Percentiles rank a stretch among this genome's conserved stretches.
Evolutionary conservation across 768 basidiomycete species (phyloP).

Genomic region (Trametes gibbosa): DNA sequence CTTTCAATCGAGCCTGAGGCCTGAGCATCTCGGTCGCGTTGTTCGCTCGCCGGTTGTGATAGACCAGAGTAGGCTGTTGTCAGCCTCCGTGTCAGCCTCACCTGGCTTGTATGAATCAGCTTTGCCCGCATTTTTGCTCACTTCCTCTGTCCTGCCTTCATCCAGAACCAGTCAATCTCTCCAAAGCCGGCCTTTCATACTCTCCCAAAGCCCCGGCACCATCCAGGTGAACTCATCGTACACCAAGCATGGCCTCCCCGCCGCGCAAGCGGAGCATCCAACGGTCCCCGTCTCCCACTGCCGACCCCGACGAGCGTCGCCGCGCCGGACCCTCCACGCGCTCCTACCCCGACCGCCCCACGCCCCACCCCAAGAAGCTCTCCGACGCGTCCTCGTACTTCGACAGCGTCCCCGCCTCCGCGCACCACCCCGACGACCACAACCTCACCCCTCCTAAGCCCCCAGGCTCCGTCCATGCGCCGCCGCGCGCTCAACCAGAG

Average conservation of each 20-base stretch:
- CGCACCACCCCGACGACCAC: not conserved
- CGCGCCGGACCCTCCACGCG: not conserved
- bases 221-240: not conserved
- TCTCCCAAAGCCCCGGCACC: too few relatives aligned
- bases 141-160: too few relatives aligned
- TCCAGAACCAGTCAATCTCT: too few relatives aligned
- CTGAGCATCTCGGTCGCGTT: too few relatives aligned
- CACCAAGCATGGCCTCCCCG: not conserved
- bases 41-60: not conserved
- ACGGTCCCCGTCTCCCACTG: not conserved
- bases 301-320: not conserved
- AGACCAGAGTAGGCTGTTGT: too few relatives aligned
- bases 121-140: too few relatives aligned
- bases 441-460: not conserved
- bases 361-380: slow-evolving; percentile 15
- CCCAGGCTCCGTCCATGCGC: not conserved
- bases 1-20: too few relatives aligned
- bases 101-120: too few relatives aligned
- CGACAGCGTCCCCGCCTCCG: not conserved
- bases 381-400: slow-evolving; percentile 9
- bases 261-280: slow-evolving; percentile 13
- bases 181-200: slow-evolving; percentile 4
- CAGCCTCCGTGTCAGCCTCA: not conserved
- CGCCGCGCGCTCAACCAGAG: not conserved
- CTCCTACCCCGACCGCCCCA: slow-evolving; percentile 9